Conservation (phyloP, 2,329 filamentous ascomycete genomes). For the Exophiala calicioides region DNA sequence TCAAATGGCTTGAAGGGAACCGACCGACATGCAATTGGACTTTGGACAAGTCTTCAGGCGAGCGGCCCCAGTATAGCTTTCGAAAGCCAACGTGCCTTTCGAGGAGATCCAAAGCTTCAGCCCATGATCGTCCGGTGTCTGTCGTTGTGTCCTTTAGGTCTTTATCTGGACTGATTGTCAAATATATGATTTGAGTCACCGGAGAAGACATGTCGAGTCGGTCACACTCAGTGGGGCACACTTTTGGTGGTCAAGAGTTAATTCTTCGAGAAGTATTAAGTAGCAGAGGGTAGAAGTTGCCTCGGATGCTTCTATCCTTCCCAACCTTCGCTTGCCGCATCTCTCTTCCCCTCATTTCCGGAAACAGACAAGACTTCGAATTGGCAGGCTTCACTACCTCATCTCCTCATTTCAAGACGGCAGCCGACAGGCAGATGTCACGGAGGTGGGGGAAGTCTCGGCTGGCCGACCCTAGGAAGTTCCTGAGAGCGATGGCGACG, state of each 20-base stretch:
- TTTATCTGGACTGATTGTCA: constrained; percentile 10
- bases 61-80: constrained; percentile 36
- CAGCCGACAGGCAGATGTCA: too few relatives aligned
- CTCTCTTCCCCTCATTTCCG: too few relatives aligned
- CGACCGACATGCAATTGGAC: constrained; percentile 37
- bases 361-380: too few relatives aligned
- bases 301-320: too few relatives aligned
- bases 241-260: too few relatives aligned
- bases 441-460: too few relatives aligned
- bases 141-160: constrained; percentile 6
- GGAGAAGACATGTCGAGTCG: not conserved
- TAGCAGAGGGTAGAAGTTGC: not conserved
- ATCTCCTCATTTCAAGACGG: too few relatives aligned
- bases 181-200: constrained; percentile 18
- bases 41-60: constrained; percentile 34
- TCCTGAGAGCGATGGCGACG: not conserved
- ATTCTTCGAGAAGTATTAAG: not conserved
- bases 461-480: too few relatives aligned
- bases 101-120: constrained; percentile 24
- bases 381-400: too few relatives aligned
- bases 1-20: constrained; percentile 7
- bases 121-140: constrained; percentile 31
- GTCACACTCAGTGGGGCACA: not conserved
- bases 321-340: too few relatives aligned
- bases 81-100: constrained; percentile 31